Base-by-base conservation (phyloP, 2,329 filamentous ascomycete genomes). In the Cytospora leucostoma region DNA sequence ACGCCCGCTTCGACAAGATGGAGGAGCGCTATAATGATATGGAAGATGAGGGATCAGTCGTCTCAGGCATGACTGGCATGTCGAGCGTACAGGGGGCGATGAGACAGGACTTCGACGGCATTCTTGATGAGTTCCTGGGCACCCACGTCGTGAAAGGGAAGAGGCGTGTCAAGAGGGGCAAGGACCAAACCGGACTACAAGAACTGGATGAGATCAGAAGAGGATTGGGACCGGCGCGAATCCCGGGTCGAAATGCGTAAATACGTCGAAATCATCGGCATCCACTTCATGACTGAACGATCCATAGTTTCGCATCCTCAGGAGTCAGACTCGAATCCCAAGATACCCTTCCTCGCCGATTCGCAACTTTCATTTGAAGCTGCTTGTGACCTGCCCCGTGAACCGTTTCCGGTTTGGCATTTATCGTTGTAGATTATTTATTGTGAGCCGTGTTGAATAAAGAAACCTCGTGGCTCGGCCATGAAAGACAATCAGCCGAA, bases 121-220 rank as follows among this genome's bases (percentile, higher is more conserved):
- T 98, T 73, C 87, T 99, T 82, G 94, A 98, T 73, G 93, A 97
- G 62, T 99, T 99, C 77, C 78, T 98, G 33, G 90, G 88, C 10
- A 87, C 82, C 38, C 89, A 91, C 72, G 85, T 85, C 11, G 88
- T 87, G 76, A 83, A 83, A 32, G 89, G 89, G 2, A 93, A 92
- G 78, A 88, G 88, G 74, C 80, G 82, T 12, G 84, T 92, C 21
- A 94, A 93, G 79, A 92, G 93, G 77, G 89, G 89, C 19, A 91
- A 89, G 72, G 87, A 90, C 68, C 89, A 90, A 73, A 91, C 84
- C 65, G 95, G 95, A 0, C 82, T 97, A 68, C 88, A 91, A 76
- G 92, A 98, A 79, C 80, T 98, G 65, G 95, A 98, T 68, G 94
- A 98, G 77, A 89, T 99, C 58, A 83, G 95, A 59, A 84, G 84